A percentile compares a stretch with the other conserved stretches of the same genome.
phyloP scores from a whole-genome alignment of 148 eudicot species.

The Rhododendron griersonianum region DNA sequence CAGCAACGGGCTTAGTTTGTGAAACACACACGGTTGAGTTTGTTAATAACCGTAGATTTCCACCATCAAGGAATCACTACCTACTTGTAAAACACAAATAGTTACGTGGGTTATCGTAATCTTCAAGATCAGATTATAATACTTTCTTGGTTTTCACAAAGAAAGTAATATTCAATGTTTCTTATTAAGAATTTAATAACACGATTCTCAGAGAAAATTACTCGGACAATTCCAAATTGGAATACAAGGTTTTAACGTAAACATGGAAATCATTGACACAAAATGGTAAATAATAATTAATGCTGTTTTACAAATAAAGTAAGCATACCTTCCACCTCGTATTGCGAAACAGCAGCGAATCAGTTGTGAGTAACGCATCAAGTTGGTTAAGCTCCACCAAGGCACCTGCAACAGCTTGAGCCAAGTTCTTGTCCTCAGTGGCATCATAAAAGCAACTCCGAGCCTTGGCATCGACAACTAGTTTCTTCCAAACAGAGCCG shows the following conservation, averaged over 20 bases:
- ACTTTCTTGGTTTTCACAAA: background rate
- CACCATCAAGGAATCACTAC: background rate
- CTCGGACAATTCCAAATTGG: too few species aligned
- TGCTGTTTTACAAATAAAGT: background rate
- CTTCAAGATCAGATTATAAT: background rate
- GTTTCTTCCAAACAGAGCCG: too few species aligned
- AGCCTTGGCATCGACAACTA: too few species aligned
- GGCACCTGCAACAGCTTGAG: too few species aligned
- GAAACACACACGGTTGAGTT: background rate
- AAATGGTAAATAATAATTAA: background rate
- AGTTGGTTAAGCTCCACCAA: too few species aligned
- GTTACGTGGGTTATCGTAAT: background rate
- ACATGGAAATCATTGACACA: background rate
- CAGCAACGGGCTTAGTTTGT: background rate
- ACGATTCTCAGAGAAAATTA: too few species aligned
- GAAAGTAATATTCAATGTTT: background rate
- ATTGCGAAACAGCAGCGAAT: slow-evolving; percentile 21
- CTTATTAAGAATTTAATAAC: background rate
- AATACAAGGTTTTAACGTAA: background rate
- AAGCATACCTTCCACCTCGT: slow-evolving; percentile 49
- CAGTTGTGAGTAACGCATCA: background rate
- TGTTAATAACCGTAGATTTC: background rate
- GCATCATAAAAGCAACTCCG: too few species aligned
- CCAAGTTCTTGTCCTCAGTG: too few species aligned
- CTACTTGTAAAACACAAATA: background rate